phyloP scores from a whole-genome alignment of 768 basidiomycete species.

The Leccinum disarticulatum region DNA sequence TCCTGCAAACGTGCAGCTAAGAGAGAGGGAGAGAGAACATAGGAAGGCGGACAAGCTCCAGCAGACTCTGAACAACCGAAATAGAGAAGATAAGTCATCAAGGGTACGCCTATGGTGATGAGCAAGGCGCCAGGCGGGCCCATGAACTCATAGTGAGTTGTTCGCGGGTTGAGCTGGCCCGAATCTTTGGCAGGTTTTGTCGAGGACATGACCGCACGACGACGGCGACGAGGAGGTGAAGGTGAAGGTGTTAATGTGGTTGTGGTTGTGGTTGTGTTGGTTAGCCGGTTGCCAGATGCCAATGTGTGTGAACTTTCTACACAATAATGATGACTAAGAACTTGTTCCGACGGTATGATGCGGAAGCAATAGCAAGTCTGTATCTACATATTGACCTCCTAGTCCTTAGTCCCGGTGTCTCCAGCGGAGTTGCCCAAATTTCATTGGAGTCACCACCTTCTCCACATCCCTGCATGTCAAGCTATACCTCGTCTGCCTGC shows the following conservation, averaged over 20 bases:
- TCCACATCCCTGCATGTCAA: constrained; percentile 84
- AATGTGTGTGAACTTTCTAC: too few relatives aligned
- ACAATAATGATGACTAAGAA: too few relatives aligned
- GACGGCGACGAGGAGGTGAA: background rate
- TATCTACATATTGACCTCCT: background rate
- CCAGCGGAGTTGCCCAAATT: background rate
- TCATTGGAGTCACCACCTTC: constrained; percentile 41
- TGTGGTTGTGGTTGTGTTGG: background rate
- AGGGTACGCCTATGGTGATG: constrained; percentile 69
- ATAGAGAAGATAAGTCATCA: constrained; percentile 70
- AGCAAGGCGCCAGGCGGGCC: constrained; percentile 77
- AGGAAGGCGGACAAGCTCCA: constrained; percentile 66
- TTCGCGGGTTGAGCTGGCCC: constrained; percentile 62
- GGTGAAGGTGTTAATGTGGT: too few relatives aligned
- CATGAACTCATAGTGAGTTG: constrained; percentile 76
- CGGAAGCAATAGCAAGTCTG: background rate
- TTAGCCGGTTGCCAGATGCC: too few relatives aligned
- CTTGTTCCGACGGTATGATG: background rate
- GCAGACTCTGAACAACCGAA: constrained; percentile 73
- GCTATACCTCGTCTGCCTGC: constrained; percentile 67
- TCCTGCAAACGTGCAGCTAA: constrained; percentile 40
- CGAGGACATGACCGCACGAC: constrained; percentile 17
- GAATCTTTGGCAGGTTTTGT: constrained; percentile 18
- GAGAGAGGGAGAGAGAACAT: constrained; percentile 36
- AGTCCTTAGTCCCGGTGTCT: background rate